phyloP scores from a whole-genome alignment of 1,139 yeast genomes.

The Saccharomyces hybrid region DNA sequence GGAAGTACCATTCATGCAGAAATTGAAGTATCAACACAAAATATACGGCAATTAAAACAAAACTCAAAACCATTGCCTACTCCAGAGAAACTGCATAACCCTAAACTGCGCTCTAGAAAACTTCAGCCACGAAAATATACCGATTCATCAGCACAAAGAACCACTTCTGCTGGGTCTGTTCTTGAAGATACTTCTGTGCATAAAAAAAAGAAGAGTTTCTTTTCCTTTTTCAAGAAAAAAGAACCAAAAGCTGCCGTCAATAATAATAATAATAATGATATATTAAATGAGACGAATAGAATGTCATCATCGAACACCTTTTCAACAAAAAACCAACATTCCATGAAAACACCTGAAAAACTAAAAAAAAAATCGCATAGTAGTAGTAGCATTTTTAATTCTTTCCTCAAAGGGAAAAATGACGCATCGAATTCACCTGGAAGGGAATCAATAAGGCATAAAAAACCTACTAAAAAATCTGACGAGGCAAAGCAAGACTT shows the following conservation, averaged over 20 bases:
- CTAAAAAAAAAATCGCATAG: conserved; percentile 23
- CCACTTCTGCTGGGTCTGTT: conserved; percentile 9
- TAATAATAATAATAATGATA: conserved; percentile 9
- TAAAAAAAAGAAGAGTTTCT: conserved; percentile 30
- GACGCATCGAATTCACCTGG: conserved; percentile 1
- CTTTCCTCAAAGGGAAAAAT: conserved; percentile 17
- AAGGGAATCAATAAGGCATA: neutral
- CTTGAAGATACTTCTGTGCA: conserved; percentile 6
- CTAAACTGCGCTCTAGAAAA: neutral
- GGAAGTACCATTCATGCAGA: neutral
- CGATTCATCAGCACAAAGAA: conserved; percentile 1
- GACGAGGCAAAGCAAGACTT: neutral
- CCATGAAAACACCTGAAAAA: conserved; percentile 12
- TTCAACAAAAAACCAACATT: conserved; percentile 8
- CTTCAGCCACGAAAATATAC: neutral
- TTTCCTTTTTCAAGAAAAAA: conserved; percentile 31
- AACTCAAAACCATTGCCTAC: neutral
- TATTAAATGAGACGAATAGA: conserved; percentile 1
- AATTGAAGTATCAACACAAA: neutral
- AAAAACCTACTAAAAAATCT: neutral
- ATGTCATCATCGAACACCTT: conserved; percentile 16
- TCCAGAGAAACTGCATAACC: neutral
- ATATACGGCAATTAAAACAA: neutral
- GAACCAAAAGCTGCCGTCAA: conserved; percentile 13
- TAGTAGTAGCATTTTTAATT: conserved; percentile 21